phyloP scores from a whole-genome alignment of 495 filamentous ascomycete genomes.

The Oidiodendron maius region DNA sequence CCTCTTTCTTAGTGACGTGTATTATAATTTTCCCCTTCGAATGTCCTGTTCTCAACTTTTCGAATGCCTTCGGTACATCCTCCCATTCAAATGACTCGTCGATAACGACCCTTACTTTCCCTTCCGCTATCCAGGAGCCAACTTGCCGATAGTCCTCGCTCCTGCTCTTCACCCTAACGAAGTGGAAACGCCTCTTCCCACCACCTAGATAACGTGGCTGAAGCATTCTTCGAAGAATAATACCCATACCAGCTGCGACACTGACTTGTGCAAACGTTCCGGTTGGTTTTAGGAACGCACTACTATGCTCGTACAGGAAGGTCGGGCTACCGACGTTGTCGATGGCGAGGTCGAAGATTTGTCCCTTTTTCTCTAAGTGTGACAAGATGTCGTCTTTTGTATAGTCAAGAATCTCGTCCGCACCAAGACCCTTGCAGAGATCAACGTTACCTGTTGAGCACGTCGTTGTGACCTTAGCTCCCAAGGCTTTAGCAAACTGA shows the following conservation, averaged over 20 bases:
- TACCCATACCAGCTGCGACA: not conserved
- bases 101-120: slow-evolving; percentile 53
- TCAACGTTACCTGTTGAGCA: slow-evolving; percentile 55
- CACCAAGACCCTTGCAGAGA: slow-evolving; percentile 52
- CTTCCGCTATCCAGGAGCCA: slow-evolving; percentile 51
- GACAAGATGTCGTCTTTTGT: slow-evolving; percentile 43
- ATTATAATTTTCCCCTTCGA: slow-evolving; percentile 67
- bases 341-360: slow-evolving; percentile 48
- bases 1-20: slow-evolving; percentile 36
- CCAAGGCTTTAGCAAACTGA: slow-evolving; percentile 57
- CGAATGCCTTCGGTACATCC: slow-evolving; percentile 55
- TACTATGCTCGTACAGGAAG: slow-evolving; percentile 46
- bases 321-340: slow-evolving; percentile 54
- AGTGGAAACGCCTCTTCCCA: slow-evolving; percentile 49
- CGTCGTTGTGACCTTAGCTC: slow-evolving; percentile 52
- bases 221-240: slow-evolving; percentile 26
- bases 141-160: slow-evolving; percentile 47
- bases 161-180: slow-evolving; percentile 33
- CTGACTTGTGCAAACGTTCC: slow-evolving; percentile 56
- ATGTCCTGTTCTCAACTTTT: slow-evolving; percentile 52
- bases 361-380: slow-evolving; percentile 39
- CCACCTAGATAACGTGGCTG: slow-evolving; percentile 57
- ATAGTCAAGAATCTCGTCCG: slow-evolving; percentile 66
- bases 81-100: slow-evolving; percentile 56
- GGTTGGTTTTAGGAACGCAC: slow-evolving; percentile 45